These are phyloP conservation scores for Paramarasmius palmivorus DNA, from an alignment of 1,284 basidiomycete genomes.

Conservation along the genomic window DNA sequence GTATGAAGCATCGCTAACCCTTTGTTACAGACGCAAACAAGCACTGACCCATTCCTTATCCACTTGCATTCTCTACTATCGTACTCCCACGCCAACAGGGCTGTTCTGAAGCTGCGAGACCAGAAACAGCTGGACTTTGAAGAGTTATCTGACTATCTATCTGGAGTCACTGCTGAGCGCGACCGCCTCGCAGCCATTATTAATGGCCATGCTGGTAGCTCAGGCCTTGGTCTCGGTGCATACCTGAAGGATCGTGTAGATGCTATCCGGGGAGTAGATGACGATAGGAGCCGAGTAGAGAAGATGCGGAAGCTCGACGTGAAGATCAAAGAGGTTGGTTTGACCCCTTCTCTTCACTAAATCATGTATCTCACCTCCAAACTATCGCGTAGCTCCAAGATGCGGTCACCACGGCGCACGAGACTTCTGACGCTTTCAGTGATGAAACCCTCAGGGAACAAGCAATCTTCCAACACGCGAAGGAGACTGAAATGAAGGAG, in stretches of 20 bases:
- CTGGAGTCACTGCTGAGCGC: constrained; percentile 87
- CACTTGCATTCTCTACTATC: constrained; percentile 88
- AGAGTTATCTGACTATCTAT: constrained; percentile 94
- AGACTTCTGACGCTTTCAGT: constrained; percentile 94
- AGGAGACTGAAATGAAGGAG: constrained; percentile 95
- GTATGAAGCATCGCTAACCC: constrained; percentile 7
- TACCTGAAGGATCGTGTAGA: constrained; percentile 96
- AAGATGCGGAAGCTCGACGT: constrained; percentile 90
- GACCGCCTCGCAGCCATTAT: constrained; percentile 89
- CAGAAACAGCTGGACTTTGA: constrained; percentile 99
- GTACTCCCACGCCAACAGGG: constrained; percentile 88
- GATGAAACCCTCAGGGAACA: constrained; percentile 93
- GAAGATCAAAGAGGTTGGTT: constrained; percentile 89
- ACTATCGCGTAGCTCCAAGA: constrained; percentile 77
- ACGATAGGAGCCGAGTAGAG: constrained; percentile 90
- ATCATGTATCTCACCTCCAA: not conserved
- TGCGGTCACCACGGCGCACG: constrained; percentile 92
- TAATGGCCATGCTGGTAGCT: constrained; percentile 78
- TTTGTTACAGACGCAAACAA: constrained; percentile 69
- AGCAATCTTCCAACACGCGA: constrained; percentile 84
- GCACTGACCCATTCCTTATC: constrained; percentile 84
- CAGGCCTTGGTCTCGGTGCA: constrained; percentile 81
- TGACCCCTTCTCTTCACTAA: not conserved
- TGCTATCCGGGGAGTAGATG: constrained; percentile 87
- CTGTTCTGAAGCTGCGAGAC: constrained; percentile 91